Conservation (phyloP, 345 rosid species). For the Citrus hindsii region DNA sequence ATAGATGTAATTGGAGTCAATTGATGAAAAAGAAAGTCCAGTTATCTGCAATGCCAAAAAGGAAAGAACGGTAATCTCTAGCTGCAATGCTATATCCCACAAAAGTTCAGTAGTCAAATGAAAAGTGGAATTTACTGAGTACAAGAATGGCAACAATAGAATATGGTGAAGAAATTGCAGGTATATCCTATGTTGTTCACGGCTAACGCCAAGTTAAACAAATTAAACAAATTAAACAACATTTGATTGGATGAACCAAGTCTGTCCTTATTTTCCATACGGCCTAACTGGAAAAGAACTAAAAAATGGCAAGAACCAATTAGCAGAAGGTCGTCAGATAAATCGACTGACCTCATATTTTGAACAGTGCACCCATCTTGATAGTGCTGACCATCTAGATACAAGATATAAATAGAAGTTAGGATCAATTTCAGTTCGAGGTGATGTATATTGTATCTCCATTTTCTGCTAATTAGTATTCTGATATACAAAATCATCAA, state of each 20-base stretch:
- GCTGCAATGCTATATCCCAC: neutral
- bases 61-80: slow-evolving; percentile 4
- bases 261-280: neutral
- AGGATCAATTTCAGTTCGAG: slow-evolving; percentile 4
- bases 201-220: neutral
- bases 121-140: neutral
- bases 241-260: neutral
- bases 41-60: slow-evolving; percentile 45
- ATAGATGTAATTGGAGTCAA: slow-evolving; percentile 48
- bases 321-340: neutral
- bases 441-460: neutral
- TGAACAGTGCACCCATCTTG: slow-evolving; percentile 68
- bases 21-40: slow-evolving; percentile 63
- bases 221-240: neutral
- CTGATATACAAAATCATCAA: neutral
- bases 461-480: neutral
- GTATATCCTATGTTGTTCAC: neutral
- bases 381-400: slow-evolving; percentile 52
- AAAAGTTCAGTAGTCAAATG: neutral
- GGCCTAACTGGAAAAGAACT: neutral
- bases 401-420: slow-evolving; percentile 11
- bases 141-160: slow-evolving; percentile 2
- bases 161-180: neutral
- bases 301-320: slow-evolving; percentile 2
- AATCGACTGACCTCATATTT: slow-evolving; percentile 56